phyloP scores from a whole-genome alignment of 306 rosid genomes.

The Malus sylvestris region DNA sequence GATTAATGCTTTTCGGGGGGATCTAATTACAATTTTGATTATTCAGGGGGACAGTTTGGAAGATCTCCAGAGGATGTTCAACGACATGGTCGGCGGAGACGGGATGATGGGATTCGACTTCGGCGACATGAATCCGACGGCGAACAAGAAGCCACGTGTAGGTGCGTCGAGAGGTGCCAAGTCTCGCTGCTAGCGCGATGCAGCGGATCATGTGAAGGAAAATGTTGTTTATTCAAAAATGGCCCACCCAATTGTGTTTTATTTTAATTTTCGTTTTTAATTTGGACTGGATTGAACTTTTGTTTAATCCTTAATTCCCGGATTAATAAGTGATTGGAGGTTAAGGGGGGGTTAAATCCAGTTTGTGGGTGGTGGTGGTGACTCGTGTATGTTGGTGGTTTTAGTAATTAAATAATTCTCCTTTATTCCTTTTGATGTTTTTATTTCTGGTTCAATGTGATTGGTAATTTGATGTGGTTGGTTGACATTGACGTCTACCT shows the following conservation, averaged over 20 bases:
- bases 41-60: constrained; percentile 74
- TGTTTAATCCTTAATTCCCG: neutral
- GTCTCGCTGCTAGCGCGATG: constrained; percentile 36
- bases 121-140: constrained; percentile 30
- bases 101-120: constrained; percentile 27
- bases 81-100: constrained; percentile 79
- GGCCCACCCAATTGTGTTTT: neutral
- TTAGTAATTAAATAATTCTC: neutral
- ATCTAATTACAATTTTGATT: neutral
- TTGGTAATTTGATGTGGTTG: too few relatives aligned
- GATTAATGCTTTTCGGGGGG: neutral
- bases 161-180: constrained; percentile 34
- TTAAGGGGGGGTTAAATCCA: neutral
- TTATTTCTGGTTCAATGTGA: neutral
- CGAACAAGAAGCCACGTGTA: constrained; percentile 48
- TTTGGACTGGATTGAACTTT: neutral
- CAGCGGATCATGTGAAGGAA: neutral
- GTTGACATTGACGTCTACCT: too few relatives aligned
- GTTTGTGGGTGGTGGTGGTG: neutral
- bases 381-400: neutral
- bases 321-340: neutral
- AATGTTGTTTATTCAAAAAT: neutral
- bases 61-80: constrained; percentile 79
- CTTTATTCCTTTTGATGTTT: neutral
- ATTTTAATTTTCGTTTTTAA: neutral